Percentiles rank a stretch among this genome's conserved stretches.
These are phyloP conservation scores for Fusarium buharicum DNA, from an alignment of 2,329 filamentous ascomycete species.

Conservation along the genomic window DNA sequence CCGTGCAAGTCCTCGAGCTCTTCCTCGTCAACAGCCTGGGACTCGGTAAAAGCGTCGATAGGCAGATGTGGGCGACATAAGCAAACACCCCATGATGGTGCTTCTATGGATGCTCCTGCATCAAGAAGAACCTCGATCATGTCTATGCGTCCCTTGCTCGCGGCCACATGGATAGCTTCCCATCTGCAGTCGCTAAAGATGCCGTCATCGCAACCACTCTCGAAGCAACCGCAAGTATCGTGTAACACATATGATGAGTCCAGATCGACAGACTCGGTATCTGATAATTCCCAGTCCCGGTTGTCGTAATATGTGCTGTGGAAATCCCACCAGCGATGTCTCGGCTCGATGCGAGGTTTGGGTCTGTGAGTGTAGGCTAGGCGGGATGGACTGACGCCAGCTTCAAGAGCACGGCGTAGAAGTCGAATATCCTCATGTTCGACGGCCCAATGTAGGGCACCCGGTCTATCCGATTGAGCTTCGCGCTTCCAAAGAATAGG, in stretches of 20 bases:
- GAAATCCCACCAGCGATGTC: constrained; percentile 46
- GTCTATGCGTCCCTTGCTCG: constrained; percentile 44
- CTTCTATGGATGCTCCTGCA: constrained; percentile 41
- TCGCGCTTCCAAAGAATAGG: constrained; percentile 46
- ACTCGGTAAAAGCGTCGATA: constrained; percentile 42
- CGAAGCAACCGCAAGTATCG: constrained; percentile 43
- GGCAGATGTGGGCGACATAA: constrained; percentile 44
- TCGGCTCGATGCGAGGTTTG: constrained; percentile 40
- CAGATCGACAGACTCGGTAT: constrained; percentile 43
- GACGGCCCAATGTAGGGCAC: constrained; percentile 44
- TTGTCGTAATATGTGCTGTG: constrained; percentile 45
- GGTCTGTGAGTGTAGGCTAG: constrained; percentile 43
- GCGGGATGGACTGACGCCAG: constrained; percentile 40
- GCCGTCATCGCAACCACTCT: constrained; percentile 43
- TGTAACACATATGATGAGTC: constrained; percentile 41
- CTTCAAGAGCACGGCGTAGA: constrained; percentile 41
- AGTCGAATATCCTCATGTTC: constrained; percentile 38
- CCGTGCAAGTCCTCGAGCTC: constrained; percentile 45
- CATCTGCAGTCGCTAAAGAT: constrained; percentile 46
- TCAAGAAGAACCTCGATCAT: constrained; percentile 43
- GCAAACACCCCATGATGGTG: constrained; percentile 43
- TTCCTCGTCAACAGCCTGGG: constrained; percentile 42
- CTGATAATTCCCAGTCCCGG: constrained; percentile 41
- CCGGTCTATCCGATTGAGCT: constrained; percentile 41
- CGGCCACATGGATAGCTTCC: constrained; percentile 44